Evolutionary conservation across 2,329 filamentous ascomycete genomes (phyloP).

Genomic region (Pseudogymnoascus sp.): DNA sequence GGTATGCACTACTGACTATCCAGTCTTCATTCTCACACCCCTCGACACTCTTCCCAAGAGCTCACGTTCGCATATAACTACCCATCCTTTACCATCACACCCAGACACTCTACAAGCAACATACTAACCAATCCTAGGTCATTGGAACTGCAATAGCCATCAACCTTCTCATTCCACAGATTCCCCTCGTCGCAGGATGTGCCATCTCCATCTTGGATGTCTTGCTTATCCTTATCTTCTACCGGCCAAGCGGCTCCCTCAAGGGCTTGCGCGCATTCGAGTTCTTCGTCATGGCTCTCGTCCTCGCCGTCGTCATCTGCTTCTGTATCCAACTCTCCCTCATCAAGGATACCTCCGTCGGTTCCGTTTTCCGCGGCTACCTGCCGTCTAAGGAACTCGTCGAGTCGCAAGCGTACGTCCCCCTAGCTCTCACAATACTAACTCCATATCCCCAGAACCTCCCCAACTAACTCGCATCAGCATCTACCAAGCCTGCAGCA

Average conservation of each 20-base stretch:
- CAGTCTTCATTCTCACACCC: not conserved
- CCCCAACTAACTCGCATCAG: slow-evolving; percentile 17
- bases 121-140: slow-evolving; percentile 33
- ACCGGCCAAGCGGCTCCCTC: slow-evolving; percentile 50
- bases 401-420: slow-evolving; percentile 42
- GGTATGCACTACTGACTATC: slow-evolving; percentile 16
- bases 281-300: slow-evolving; percentile 51
- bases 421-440: not conserved
- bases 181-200: slow-evolving; percentile 60
- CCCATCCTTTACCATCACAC: not conserved
- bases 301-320: slow-evolving; percentile 60
- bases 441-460: not conserved
- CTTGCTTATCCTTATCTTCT: slow-evolving; percentile 59
- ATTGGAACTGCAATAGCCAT: slow-evolving; percentile 64
- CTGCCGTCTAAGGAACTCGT: slow-evolving; percentile 52
- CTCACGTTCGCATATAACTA: slow-evolving; percentile 4
- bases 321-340: slow-evolving; percentile 62
- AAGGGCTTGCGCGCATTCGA: slow-evolving; percentile 54
- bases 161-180: slow-evolving; percentile 53
- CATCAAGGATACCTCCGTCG: slow-evolving; percentile 45
- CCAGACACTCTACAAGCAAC: not conserved
- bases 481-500: slow-evolving; percentile 64
- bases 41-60: not conserved
- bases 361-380: slow-evolving; percentile 56
- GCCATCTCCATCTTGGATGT: slow-evolving; percentile 61